Base-by-base conservation (phyloP, 306 rosid species). In the Biancaea sappan region DNA sequence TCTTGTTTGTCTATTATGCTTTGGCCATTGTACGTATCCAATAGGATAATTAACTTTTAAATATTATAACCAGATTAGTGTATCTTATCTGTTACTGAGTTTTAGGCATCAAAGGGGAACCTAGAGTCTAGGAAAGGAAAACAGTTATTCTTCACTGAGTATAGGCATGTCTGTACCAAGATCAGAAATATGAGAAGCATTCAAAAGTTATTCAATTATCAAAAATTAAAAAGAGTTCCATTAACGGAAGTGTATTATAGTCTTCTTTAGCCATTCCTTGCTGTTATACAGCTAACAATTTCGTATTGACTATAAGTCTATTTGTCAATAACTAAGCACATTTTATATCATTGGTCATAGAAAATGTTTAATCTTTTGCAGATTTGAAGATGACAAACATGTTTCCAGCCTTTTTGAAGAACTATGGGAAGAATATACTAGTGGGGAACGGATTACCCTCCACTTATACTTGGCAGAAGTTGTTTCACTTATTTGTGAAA, bases 361-460 rank as follows among this genome's bases (percentile, higher is more conserved):
- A 59, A 73, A 41, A 2, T 72, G 63, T 18, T 43, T 51, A 19
- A 34, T 80, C 18, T 37, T 51, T 26, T 77, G 80, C 85, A 94
- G 98, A 63, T 94, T 94, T 61, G 96, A 91, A 41, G 96, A 90
- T 78, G 98, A 94, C 74, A 88, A 90, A 77, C 53, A 48, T 78
- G 87, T 94, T 77, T 91, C 95, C 54, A 84, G 86, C 62, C 66
- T 81, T 69, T 91, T 89, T 79, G 96, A 94, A 86, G 98, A 91
- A 83, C 83, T 94, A 78, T 94, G 98, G 98, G 96, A 94, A 87
- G 97, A 91, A 86, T 88, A 84, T 84, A 88, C 96, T 37, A 94
- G 98, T 75, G 91, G 96, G 35, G 98, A 94, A 65, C 91, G 89
- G n/a, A 74, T 87, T 79, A 87, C 97, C 63, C 96, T 94, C 74